Evolutionary conservation across 225 moss, liverwort and hornwort species (phyloP).

Genomic region (Lunularia cruciata): DNA sequence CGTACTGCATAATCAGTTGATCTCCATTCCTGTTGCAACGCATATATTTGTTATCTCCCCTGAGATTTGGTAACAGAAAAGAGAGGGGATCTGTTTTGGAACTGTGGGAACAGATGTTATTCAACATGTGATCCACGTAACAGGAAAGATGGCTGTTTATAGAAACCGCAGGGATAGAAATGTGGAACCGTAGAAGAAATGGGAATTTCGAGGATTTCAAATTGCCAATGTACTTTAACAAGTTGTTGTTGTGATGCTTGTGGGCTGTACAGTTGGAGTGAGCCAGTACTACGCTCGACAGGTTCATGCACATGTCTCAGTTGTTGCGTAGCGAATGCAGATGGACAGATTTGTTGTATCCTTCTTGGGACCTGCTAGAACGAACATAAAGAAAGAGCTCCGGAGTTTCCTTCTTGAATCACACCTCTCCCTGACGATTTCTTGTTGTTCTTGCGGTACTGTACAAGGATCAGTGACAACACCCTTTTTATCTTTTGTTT

Average conservation of each 20-base stretch:
- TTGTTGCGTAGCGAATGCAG: too few species aligned
- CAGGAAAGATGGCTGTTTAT: background rate
- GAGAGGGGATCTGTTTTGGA: too few species aligned
- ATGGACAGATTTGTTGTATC: background rate
- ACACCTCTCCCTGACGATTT: too few species aligned
- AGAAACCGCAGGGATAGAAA: background rate
- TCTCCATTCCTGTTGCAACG: background rate
- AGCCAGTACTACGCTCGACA: background rate
- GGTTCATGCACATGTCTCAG: too few species aligned
- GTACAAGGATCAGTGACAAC: background rate
- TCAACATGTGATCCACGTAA: too few species aligned
- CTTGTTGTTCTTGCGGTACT: background rate
- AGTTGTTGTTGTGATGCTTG: background rate
- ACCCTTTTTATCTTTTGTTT: background rate
- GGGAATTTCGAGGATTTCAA: too few species aligned
- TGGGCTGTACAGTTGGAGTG: background rate
- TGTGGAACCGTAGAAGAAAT: too few species aligned
- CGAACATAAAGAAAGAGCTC: too few species aligned
- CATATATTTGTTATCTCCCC: background rate
- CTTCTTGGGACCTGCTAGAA: slow-evolving; percentile 13
- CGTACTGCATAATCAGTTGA: background rate
- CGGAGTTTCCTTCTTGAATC: background rate
- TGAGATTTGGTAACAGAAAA: too few species aligned
- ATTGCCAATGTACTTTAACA: too few species aligned
- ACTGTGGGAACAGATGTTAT: too few species aligned